Percentiles rank a stretch among this genome's conserved stretches.
Evolutionary conservation across 805 yeast species (phyloP).

Genomic region (Wickerhamomyces xylosicus): DNA sequence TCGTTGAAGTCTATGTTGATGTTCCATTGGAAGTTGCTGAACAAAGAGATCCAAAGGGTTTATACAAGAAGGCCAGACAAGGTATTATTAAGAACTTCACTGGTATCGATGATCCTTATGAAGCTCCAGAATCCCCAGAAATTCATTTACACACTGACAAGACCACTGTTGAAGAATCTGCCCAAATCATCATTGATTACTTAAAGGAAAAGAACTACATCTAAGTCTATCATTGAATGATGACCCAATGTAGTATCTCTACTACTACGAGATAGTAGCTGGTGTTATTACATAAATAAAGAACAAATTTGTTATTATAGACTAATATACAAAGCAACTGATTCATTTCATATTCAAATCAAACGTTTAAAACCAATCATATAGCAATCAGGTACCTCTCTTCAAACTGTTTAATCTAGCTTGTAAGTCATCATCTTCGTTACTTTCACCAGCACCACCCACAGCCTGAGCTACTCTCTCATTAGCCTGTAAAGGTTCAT

Average conservation of each 20-base stretch:
- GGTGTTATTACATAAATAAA: too few relatives aligned
- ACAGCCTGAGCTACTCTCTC: conserved; percentile 45
- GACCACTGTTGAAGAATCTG: conserved; percentile 71
- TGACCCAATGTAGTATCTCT: too few relatives aligned
- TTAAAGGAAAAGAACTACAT: conserved; percentile 37
- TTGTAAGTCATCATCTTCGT: conserved; percentile 72
- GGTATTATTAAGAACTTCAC: conserved; percentile 92
- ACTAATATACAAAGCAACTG: too few relatives aligned
- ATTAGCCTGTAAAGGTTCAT: conserved; percentile 11
- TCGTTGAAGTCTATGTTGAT: conserved; percentile 85
- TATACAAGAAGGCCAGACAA: conserved; percentile 93
- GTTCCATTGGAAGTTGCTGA: conserved; percentile 94
- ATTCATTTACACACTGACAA: conserved; percentile 68
- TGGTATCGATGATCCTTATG: conserved; percentile 93
- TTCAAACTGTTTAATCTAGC: conserved; percentile 80
- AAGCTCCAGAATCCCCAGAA: conserved; percentile 82
- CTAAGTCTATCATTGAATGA: too few relatives aligned
- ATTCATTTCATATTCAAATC: too few relatives aligned
- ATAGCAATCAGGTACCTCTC: conserved; percentile 30
- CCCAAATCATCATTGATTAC: conserved; percentile 59
- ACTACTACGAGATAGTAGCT: too few relatives aligned
- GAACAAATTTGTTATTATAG: too few relatives aligned
- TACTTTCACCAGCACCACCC: conserved; percentile 28
- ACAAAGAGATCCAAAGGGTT: conserved; percentile 94
- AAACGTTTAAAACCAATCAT: too few relatives aligned